Conservation (phyloP, 768 basidiomycete genomes). For the Lactarius vividus region DNA sequence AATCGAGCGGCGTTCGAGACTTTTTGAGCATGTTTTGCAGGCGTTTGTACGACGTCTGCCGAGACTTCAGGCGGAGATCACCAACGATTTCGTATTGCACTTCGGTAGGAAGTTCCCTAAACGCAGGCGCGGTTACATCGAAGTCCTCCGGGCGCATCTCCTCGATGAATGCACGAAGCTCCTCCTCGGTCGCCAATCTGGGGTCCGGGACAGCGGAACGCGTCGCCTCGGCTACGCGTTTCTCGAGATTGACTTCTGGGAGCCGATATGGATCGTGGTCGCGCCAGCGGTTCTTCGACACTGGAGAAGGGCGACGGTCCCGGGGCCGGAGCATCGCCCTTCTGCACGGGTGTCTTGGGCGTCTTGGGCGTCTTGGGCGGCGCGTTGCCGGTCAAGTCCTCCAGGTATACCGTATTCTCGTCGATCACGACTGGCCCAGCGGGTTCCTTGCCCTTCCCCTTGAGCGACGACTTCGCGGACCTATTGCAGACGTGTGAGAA, state of each 20-base stretch:
- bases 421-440: constrained; percentile 53
- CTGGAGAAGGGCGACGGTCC: constrained; percentile 47
- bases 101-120: constrained; percentile 90
- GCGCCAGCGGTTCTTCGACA: constrained; percentile 60
- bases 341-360: constrained; percentile 30
- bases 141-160: constrained; percentile 96
- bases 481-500: background rate
- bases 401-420: constrained; percentile 80
- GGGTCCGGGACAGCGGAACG: constrained; percentile 71
- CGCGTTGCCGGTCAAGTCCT: constrained; percentile 65
- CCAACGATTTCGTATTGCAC: constrained; percentile 98
- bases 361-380: constrained; percentile 44
- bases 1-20: constrained; percentile 84
- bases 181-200: constrained; percentile 93
- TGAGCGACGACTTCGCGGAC: constrained; percentile 28
- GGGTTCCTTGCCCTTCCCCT: constrained; percentile 47
- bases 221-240: constrained; percentile 59
- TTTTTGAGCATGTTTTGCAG: constrained; percentile 85
- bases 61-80: constrained; percentile 89
- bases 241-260: constrained; percentile 75
- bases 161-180: constrained; percentile 89
- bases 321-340: constrained; percentile 31
- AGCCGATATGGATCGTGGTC: constrained; percentile 93
- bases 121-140: constrained; percentile 85
- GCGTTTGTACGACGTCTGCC: constrained; percentile 90